phyloP scores from a whole-genome alignment of 768 basidiomycete genomes.

The Mycena vulgaris region DNA sequence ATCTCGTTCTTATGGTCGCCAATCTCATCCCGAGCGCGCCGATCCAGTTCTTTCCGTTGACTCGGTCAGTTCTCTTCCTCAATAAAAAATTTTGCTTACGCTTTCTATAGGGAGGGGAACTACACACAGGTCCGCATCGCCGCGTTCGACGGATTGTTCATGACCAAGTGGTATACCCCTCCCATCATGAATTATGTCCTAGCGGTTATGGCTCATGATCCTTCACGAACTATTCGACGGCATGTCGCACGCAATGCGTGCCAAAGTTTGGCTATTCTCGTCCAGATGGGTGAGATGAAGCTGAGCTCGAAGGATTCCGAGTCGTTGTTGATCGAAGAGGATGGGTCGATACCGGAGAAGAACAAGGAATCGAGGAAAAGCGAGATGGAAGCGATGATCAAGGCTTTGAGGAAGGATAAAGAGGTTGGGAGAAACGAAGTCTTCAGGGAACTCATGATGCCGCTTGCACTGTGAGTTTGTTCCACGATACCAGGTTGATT shows the following conservation, averaged over 20 bases:
- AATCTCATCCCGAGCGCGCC: conserved; percentile 85
- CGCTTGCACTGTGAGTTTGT: conserved; percentile 79
- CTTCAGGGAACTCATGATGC: conserved; percentile 85
- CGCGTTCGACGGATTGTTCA: conserved; percentile 94
- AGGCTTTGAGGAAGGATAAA: conserved; percentile 88
- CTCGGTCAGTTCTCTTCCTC: conserved; percentile 69
- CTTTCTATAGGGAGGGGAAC: conserved; percentile 86
- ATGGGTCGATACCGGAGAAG: conserved; percentile 80
- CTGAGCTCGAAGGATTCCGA: conserved; percentile 80
- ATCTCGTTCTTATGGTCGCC: conserved; percentile 82
- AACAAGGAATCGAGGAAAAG: conserved; percentile 85
- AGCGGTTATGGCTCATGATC: conserved; percentile 88
- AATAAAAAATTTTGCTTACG: conserved; percentile 28
- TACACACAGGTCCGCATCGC: conserved; percentile 92
- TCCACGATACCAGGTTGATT: conserved; percentile 7
- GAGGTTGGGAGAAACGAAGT: conserved; percentile 87
- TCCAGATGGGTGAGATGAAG: conserved; percentile 94
- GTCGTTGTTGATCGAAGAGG: conserved; percentile 88
- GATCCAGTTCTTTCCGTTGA: conserved; percentile 87
- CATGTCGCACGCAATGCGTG: conserved; percentile 91
- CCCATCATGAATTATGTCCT: conserved; percentile 91
- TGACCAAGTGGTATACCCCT: conserved; percentile 90
- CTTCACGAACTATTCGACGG: conserved; percentile 85
- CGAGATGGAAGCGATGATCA: conserved; percentile 88
- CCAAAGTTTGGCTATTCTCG: conserved; percentile 88